These are phyloP conservation scores for Candolleomyces eurysporus DNA, from an alignment of 768 basidiomycete genomes.

Conservation along the genomic window DNA sequence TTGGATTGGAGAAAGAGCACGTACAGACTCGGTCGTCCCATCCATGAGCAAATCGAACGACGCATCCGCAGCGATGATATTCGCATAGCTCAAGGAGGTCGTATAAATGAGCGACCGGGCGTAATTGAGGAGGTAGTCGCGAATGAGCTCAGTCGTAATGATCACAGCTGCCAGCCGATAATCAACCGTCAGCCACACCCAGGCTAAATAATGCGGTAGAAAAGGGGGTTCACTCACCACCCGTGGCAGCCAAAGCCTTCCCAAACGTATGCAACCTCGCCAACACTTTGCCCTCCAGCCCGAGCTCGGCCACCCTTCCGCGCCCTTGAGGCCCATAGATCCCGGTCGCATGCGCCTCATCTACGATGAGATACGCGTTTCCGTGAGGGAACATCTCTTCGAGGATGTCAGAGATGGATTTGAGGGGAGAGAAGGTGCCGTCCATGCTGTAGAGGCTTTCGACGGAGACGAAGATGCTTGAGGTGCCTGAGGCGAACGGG, in stretches of 20 bases:
- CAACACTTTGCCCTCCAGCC: conserved; percentile 68
- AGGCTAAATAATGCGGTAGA: neutral
- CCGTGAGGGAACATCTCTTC: conserved; percentile 58
- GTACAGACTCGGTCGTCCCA: conserved; percentile 58
- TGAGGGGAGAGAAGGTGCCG: conserved; percentile 81
- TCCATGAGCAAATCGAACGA: conserved; percentile 78
- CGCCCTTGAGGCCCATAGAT: conserved; percentile 78
- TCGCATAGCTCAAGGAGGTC: conserved; percentile 76
- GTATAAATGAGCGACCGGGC: conserved; percentile 91
- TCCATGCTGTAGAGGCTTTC: conserved; percentile 97
- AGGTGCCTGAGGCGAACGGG: conserved; percentile 33
- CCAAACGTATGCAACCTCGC: conserved; percentile 90
- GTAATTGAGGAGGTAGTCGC: conserved; percentile 88
- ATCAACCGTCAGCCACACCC: neutral
- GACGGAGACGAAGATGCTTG: conserved; percentile 74
- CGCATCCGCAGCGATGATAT: conserved; percentile 70
- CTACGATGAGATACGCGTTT: conserved; percentile 77
- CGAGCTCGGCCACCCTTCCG: conserved; percentile 70
- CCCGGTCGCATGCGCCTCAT: conserved; percentile 93
- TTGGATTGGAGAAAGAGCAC: conserved; percentile 14
- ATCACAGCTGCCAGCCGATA: conserved; percentile 58
- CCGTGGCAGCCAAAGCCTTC: conserved; percentile 82
- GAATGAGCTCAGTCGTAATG: conserved; percentile 66
- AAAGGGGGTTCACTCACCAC: conserved; percentile 54
- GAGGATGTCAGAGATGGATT: conserved; percentile 59